A percentile compares a stretch with the other conserved stretches of the same genome.
Evolutionary conservation across 73 alveolate species (phyloP).

Genomic region (Tetrahymena elliotti): DNA sequence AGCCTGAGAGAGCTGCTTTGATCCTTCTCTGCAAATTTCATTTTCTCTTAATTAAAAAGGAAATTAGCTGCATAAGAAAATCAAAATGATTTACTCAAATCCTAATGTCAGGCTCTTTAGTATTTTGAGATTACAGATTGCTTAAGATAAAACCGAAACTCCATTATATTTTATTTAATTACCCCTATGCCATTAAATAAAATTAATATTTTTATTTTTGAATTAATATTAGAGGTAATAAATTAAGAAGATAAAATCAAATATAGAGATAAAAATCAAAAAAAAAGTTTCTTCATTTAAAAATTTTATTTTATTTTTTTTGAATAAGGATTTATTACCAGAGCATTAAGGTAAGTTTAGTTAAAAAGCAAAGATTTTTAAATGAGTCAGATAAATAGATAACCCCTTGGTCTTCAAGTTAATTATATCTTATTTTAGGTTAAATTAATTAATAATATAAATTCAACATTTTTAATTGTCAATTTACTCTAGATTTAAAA

Average conservation of each 20-base stretch:
- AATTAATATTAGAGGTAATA: too few species aligned
- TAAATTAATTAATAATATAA: too few species aligned
- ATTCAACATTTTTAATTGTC: too few species aligned
- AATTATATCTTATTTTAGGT: neutral
- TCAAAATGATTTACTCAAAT: neutral
- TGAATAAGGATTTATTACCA: neutral
- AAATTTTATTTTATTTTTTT: neutral
- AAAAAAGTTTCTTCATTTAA: too few species aligned
- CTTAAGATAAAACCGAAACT: neutral
- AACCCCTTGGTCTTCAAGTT: neutral
- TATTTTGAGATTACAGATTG: neutral
- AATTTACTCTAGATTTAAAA: neutral
- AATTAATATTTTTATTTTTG: too few species aligned
- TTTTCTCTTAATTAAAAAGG: neutral
- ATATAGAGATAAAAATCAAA: too few species aligned
- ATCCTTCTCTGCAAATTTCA: neutral
- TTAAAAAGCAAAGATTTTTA: neutral
- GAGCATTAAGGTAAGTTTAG: neutral
- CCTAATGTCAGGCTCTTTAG: neutral
- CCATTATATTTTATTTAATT: neutral
- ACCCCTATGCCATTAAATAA: too few species aligned
- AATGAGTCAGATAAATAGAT: neutral
- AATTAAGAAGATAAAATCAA: too few species aligned
- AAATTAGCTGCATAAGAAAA: neutral
- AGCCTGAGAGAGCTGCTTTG: neutral